A percentile compares a stretch with the other conserved stretches of the same genome.
phyloP scores from a whole-genome alignment of 2,329 filamentous ascomycete species.

The Hymenoscyphus scutula region DNA sequence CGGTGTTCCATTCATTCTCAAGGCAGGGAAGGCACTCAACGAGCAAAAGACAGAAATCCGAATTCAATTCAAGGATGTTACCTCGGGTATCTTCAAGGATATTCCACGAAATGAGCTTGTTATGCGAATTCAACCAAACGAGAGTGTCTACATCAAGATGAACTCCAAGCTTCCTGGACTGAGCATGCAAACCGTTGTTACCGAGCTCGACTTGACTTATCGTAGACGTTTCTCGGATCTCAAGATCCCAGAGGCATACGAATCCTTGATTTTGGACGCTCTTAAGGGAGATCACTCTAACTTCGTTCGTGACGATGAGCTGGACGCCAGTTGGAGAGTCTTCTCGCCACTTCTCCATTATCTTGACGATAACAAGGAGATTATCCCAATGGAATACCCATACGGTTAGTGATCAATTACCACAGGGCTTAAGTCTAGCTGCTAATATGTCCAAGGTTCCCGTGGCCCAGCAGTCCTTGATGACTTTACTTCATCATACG shows the following conservation, averaged over 20 bases:
- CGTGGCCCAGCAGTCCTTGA: conserved; percentile 94
- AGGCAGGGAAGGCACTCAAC: conserved; percentile 97
- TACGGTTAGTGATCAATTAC: conserved; percentile 67
- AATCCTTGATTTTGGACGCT: conserved; percentile 94
- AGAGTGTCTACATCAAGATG: conserved; percentile 99
- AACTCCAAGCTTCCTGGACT: conserved; percentile 98
- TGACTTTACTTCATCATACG: conserved; percentile 96
- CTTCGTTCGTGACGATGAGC: conserved; percentile 95
- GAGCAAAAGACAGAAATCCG: conserved; percentile 99
- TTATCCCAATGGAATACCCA: conserved; percentile 98
- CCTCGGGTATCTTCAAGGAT: conserved; percentile 99
- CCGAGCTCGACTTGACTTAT: conserved; percentile 97
- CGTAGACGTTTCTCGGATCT: conserved; percentile 97
- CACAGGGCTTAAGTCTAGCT: conserved; percentile 2
- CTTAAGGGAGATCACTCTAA: conserved; percentile 99
- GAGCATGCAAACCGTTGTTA: conserved; percentile 99
- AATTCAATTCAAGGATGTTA: conserved; percentile 99
- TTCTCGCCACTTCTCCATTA: conserved; percentile 98
- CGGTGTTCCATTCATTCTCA: conserved; percentile 97
- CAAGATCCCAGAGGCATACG: conserved; percentile 99
- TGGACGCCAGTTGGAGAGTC: conserved; percentile 97
- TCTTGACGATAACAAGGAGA: conserved; percentile 98
- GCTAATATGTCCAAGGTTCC: conserved; percentile 61
- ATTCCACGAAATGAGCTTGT: conserved; percentile 99
- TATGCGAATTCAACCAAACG: conserved; percentile 98